Conservation (phyloP, 2,329 filamentous ascomycete genomes). For the Colletotrichum sp. region DNA sequence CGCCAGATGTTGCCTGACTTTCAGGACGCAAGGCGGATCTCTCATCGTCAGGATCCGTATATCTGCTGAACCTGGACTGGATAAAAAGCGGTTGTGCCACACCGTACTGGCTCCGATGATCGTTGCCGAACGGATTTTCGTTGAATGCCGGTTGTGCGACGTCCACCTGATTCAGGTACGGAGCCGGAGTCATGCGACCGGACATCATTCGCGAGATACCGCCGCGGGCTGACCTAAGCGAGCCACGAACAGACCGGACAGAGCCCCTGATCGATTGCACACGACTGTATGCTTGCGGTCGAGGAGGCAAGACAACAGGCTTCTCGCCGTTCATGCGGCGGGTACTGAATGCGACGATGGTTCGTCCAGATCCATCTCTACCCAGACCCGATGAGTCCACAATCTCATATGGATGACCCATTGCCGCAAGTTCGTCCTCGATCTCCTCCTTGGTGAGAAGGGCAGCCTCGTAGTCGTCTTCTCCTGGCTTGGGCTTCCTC, state of each 20-base stretch:
- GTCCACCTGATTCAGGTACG: neutral
- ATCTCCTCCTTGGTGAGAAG: constrained; percentile 16
- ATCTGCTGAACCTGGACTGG: constrained; percentile 11
- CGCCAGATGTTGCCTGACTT: constrained; percentile 6
- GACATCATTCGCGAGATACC: constrained; percentile 6
- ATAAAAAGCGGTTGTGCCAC: constrained; percentile 8
- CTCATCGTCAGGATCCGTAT: constrained; percentile 7
- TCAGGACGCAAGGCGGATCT: neutral
- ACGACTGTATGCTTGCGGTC: constrained; percentile 6
- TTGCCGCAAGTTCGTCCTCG: neutral
- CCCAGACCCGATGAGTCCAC: constrained; percentile 13
- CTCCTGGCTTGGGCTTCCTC: constrained; percentile 54
- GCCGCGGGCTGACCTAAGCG: neutral
- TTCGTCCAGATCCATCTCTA: constrained; percentile 6
- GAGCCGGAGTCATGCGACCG: neutral
- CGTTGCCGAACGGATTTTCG: neutral
- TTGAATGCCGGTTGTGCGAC: neutral
- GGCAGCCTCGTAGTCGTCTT: constrained; percentile 16
- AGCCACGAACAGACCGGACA: constrained; percentile 8
- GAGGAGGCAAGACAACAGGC: neutral
- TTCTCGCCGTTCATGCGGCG: constrained; percentile 2
- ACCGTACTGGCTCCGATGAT: neutral
- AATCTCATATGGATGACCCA: constrained; percentile 13
- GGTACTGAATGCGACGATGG: constrained; percentile 13
- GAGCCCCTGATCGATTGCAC: constrained; percentile 5